phyloP scores from a whole-genome alignment of 2,329 filamentous ascomycete species.

The Trichoderma koningii region DNA sequence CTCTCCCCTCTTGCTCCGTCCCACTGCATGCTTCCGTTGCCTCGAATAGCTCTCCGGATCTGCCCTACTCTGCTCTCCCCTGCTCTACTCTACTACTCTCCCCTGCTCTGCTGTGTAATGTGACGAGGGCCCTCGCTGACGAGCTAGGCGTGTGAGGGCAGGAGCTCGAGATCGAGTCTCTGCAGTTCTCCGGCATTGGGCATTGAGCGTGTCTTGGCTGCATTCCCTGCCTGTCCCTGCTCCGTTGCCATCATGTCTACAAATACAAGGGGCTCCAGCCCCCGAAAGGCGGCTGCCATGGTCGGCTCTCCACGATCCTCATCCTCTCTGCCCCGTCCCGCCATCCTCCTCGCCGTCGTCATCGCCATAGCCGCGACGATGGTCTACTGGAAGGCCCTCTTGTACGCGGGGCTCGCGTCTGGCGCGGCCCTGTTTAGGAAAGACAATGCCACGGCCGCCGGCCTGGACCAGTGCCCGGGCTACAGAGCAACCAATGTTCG shows the following conservation, averaged over 20 bases:
- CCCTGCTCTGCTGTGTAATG: conserved; percentile 2
- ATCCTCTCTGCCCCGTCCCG: conserved; percentile 1
- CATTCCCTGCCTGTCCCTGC: background rate
- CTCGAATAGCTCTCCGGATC: conserved; percentile 14
- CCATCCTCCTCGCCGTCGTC: conserved; percentile 3
- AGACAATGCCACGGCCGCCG: conserved; percentile 14
- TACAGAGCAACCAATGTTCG: conserved; percentile 66
- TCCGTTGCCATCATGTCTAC: background rate
- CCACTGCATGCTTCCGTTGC: conserved; percentile 1
- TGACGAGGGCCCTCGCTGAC: conserved; percentile 20
- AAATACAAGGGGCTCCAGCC: conserved; percentile 8
- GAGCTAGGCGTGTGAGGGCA: conserved; percentile 15
- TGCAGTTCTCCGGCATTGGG: conserved; percentile 7
- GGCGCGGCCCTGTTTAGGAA: conserved; percentile 28
- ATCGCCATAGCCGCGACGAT: conserved; percentile 25
- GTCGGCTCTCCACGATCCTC: background rate
- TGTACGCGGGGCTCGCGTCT: conserved; percentile 31
- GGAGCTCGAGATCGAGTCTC: conserved; percentile 6
- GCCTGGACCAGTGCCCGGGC: conserved; percentile 60
- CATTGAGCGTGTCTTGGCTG: conserved; percentile 1
- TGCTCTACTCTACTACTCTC: background rate
- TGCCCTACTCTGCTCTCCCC: background rate
- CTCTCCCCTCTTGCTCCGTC: conserved; percentile 12
- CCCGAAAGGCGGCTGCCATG: background rate
- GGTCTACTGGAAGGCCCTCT: conserved; percentile 30